Evolutionary conservation across 441 rosid genomes (phyloP).

Genomic region (California macrophylla): DNA sequence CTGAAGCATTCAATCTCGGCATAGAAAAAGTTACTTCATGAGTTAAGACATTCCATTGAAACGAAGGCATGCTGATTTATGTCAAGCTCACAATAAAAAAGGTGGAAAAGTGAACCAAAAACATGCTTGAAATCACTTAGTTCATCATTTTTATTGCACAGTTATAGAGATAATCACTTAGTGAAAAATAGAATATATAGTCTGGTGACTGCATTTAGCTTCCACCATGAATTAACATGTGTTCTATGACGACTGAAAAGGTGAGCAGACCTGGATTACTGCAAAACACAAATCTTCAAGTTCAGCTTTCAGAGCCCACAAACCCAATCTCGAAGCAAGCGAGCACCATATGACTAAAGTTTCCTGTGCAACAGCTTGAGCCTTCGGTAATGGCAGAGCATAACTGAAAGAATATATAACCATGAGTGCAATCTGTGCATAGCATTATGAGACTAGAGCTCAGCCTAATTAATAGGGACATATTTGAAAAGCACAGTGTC

Average conservation of each 20-base stretch:
- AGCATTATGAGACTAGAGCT: neutral
- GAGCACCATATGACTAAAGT: conserved; percentile 68
- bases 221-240: neutral
- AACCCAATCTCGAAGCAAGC: conserved; percentile 70
- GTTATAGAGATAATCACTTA: neutral
- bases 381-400: conserved; percentile 52
- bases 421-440: conserved; percentile 7
- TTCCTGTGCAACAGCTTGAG: conserved; percentile 67
- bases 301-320: conserved; percentile 73
- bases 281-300: conserved; percentile 70
- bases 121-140: too few species aligned
- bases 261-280: conserved; percentile 53
- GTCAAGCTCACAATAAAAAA: neutral
- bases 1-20: neutral
- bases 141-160: neutral
- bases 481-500: neutral
- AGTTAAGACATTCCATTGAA: neutral
- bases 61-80: neutral
- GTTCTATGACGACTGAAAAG: neutral
- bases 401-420: conserved; percentile 32
- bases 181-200: neutral
- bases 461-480: conserved; percentile 1
- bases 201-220: conserved; percentile 1
- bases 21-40: neutral
- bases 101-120: neutral